Conservation (phyloP, 495 filamentous ascomycete species). For the Aspergillus haitiensis region DNA sequence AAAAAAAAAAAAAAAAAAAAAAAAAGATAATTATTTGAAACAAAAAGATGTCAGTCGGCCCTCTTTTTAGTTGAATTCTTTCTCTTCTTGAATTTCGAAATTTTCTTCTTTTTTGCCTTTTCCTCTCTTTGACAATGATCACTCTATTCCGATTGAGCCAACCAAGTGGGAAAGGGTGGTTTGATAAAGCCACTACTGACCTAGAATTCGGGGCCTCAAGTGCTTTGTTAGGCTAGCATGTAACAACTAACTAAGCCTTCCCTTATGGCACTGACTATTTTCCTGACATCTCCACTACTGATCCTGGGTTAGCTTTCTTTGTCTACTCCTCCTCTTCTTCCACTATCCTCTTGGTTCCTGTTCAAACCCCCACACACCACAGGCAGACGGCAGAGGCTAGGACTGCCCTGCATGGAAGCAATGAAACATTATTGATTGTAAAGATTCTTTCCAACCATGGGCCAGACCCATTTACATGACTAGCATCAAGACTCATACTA, state of each 20-base stretch:
- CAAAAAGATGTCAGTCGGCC: slow-evolving; percentile 6
- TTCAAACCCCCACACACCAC: slow-evolving; percentile 6
- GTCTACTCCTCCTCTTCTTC: slow-evolving; percentile 10
- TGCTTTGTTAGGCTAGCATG: slow-evolving; percentile 29
- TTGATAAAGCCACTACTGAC: slow-evolving; percentile 21
- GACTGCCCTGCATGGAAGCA: neutral
- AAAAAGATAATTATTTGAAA: slow-evolving; percentile 4
- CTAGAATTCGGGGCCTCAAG: slow-evolving; percentile 28
- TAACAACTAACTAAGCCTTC: slow-evolving; percentile 13
- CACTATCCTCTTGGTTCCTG: slow-evolving; percentile 12
- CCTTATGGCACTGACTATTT: slow-evolving; percentile 13
- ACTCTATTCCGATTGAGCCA: slow-evolving; percentile 29
- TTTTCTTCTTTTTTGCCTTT: neutral
- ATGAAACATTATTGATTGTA: slow-evolving; percentile 21
- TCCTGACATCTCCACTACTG: slow-evolving; percentile 8
- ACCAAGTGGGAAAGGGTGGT: slow-evolving; percentile 17
- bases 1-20: slow-evolving; percentile 2
- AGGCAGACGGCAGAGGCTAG: neutral
- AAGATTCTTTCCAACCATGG: neutral
- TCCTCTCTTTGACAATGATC: slow-evolving; percentile 34
- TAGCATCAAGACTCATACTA: neutral
- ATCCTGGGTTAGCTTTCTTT: slow-evolving; percentile 19
- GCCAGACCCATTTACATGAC: neutral
- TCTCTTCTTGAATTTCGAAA: slow-evolving; percentile 17
- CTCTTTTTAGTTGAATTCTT: slow-evolving; percentile 9